Conservation (phyloP, 148 eudicot genomes). For the Amaranthus palmeri region DNA sequence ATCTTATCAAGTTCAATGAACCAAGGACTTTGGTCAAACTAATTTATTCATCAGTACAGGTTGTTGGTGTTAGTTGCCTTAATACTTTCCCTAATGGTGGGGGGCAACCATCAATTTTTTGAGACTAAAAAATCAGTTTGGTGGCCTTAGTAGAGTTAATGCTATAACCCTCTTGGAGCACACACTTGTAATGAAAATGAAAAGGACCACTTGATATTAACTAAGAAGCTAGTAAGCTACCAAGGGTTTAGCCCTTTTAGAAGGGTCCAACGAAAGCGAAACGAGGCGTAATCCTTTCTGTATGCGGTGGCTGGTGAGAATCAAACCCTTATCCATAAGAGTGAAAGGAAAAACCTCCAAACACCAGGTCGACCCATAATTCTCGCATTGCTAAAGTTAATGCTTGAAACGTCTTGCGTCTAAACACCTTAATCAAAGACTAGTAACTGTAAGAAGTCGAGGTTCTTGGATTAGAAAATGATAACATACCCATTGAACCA, state of each 20-base stretch:
- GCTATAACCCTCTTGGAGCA: not conserved
- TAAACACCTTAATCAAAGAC: not conserved
- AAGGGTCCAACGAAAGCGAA: not conserved
- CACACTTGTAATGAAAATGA: conserved; percentile 2
- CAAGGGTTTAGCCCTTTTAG: not conserved
- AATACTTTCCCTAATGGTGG: not conserved
- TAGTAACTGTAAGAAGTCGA: not conserved
- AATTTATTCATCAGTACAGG: conserved; percentile 7
- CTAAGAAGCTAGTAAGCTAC: not conserved
- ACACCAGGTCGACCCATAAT: not conserved
- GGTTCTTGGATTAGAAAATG: not conserved
- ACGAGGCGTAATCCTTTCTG: too few relatives aligned
- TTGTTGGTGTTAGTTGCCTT: conserved; percentile 13
- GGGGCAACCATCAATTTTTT: not conserved
- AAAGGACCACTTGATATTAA: conserved; percentile 2
- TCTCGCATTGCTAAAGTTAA: not conserved
- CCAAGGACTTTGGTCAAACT: conserved; percentile 12
- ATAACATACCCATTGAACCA: conserved; percentile 83
- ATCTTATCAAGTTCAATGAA: not conserved
- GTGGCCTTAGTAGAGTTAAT: not conserved
- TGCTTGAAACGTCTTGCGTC: not conserved
- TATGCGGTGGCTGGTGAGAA: too few relatives aligned
- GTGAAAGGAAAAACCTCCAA: too few relatives aligned
- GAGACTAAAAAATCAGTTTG: conserved; percentile 8
- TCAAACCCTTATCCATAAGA: too few relatives aligned